A percentile compares a stretch with the other conserved stretches of the same genome.
These are phyloP conservation scores for Termitomyces sp. DNA, from an alignment of 768 basidiomycete species.

Conservation along the genomic window DNA sequence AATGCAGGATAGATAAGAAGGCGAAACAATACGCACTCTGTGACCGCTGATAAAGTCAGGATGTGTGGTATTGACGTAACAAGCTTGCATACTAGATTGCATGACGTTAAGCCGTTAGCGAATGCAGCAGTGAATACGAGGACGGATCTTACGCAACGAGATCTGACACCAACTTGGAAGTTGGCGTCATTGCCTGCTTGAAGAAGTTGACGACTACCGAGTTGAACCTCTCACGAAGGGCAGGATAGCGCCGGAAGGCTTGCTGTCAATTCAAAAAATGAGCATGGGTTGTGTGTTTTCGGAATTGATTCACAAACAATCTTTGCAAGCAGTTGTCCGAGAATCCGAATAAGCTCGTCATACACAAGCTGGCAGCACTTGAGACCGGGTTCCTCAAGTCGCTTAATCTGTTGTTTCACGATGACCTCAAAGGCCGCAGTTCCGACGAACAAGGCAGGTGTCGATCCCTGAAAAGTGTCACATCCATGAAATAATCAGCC, in stretches of 20 bases:
- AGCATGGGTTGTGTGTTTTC: background rate
- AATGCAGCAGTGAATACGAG: background rate
- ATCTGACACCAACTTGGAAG: conserved; percentile 90
- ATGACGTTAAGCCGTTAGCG: background rate
- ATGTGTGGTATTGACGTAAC: conserved; percentile 98
- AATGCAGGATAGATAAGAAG: conserved; percentile 1
- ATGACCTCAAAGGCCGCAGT: conserved; percentile 98
- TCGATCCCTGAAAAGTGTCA: conserved; percentile 64
- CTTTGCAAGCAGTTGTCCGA: conserved; percentile 85
- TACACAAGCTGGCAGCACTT: conserved; percentile 96
- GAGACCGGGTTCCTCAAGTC: conserved; percentile 88
- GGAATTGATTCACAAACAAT: conserved; percentile 46
- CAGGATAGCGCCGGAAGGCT: conserved; percentile 95
- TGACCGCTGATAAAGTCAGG: conserved; percentile 98
- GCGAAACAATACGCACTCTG: conserved; percentile 40
- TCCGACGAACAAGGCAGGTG: conserved; percentile 93
- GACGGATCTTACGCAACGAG: conserved; percentile 69
- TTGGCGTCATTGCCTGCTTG: conserved; percentile 90
- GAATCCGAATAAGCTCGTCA: conserved; percentile 95
- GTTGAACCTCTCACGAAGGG: conserved; percentile 96
- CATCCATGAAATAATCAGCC: background rate
- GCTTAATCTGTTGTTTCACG: conserved; percentile 97
- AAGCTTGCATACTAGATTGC: conserved; percentile 83
- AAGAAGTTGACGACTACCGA: conserved; percentile 94
- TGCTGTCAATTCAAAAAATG: conserved; percentile 43